Percentiles rank a stretch among this genome's conserved stretches.
Evolutionary conservation across 1,139 yeast species (phyloP).

Genomic region (Pichia sp.): DNA sequence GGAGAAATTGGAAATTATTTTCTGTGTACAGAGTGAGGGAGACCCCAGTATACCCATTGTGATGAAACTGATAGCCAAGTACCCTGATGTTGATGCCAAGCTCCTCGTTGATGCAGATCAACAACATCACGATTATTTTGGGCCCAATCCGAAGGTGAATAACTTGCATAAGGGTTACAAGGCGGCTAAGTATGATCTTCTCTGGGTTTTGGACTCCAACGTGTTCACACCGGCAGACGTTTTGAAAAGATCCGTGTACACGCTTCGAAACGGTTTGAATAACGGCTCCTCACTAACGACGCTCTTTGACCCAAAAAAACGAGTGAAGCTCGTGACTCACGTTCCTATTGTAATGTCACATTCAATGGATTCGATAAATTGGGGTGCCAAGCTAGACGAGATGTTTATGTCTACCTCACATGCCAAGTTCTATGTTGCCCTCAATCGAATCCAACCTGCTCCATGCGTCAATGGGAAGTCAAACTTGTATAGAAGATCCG

Average conservation of each 20-base stretch:
- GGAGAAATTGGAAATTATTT: constrained; percentile 55
- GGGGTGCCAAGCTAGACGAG: constrained; percentile 77
- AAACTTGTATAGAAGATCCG: constrained; percentile 65
- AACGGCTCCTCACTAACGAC: constrained; percentile 7
- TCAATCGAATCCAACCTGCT: constrained; percentile 70
- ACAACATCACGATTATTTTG: constrained; percentile 42
- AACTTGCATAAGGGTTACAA: constrained; percentile 74
- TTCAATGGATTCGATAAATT: constrained; percentile 17
- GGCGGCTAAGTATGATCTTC: constrained; percentile 59
- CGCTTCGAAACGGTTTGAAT: constrained; percentile 25
- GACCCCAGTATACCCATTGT: constrained; percentile 67
- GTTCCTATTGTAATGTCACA: constrained; percentile 32
- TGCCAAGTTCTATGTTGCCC: constrained; percentile 73
- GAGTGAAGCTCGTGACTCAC: constrained; percentile 73
- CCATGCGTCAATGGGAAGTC: constrained; percentile 96
- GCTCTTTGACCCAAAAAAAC: constrained; percentile 26
- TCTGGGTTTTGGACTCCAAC: constrained; percentile 89
- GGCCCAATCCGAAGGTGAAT: constrained; percentile 88
- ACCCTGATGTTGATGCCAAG: constrained; percentile 53
- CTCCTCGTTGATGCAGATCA: constrained; percentile 39
- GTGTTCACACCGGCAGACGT: constrained; percentile 72
- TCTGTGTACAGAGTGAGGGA: constrained; percentile 58
- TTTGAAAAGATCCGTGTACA: constrained; percentile 55
- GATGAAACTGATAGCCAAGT: constrained; percentile 39
- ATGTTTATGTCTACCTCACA: constrained; percentile 81